These are phyloP conservation scores for Vaccinium darrowii DNA, from an alignment of 148 eudicot species.

Conservation along the genomic window DNA sequence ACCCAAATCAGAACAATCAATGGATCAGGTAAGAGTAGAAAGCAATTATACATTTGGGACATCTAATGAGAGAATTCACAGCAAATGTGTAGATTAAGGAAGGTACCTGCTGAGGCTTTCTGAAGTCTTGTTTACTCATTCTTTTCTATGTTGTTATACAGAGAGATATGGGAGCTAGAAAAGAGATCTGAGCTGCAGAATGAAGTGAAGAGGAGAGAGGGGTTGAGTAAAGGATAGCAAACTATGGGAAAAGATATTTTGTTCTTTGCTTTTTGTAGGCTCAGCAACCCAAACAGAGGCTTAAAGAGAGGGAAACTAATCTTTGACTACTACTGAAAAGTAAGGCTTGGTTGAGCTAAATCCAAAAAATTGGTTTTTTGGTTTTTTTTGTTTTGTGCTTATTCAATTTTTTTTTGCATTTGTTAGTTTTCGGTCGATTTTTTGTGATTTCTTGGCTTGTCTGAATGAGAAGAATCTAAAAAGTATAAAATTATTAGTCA, in stretches of 20 bases:
- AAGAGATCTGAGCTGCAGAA: conserved; percentile 12
- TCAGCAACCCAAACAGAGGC: background rate
- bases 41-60: background rate
- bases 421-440: no score
- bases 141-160: background rate
- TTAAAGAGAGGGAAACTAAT: no score
- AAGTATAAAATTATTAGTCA: no score
- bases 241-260: background rate
- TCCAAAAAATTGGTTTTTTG: no score
- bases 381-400: no score
- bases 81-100: conserved; percentile 3
- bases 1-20: conserved; percentile 4
- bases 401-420: no score
- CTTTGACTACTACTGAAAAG: no score
- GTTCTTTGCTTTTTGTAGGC: background rate
- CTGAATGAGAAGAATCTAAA: no score
- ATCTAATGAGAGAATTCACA: background rate
- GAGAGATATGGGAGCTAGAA: background rate
- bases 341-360: no score
- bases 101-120: conserved; percentile 37
- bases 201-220: conserved; percentile 13
- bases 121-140: conserved; percentile 37
- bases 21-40: background rate
- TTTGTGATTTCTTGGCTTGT: no score
- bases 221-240: background rate